phyloP scores from a whole-genome alignment of 352 stramenopile species.

The Globisporangium cylindrosporum region DNA sequence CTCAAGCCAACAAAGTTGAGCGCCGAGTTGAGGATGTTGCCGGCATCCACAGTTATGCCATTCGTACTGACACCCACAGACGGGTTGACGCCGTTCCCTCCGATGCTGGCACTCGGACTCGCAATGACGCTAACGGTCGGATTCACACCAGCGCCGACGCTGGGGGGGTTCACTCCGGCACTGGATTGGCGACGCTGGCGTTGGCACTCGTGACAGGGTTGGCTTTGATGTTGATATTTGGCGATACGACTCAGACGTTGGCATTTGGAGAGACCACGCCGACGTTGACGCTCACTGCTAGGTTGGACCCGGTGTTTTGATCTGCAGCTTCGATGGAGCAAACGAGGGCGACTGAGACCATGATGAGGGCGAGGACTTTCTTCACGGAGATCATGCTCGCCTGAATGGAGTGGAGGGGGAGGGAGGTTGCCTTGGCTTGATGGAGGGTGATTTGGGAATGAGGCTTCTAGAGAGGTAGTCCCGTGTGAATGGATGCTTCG shows the following conservation, averaged over 20 bases:
- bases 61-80: neutral
- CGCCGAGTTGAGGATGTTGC: constrained; percentile 1
- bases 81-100: neutral
- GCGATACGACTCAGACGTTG: neutral
- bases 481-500: neutral
- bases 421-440: neutral
- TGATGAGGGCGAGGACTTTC: neutral
- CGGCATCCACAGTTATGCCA: neutral
- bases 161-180: neutral
- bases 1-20: neutral
- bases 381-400: neutral
- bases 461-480: neutral
- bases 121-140: neutral
- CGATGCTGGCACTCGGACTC: neutral
- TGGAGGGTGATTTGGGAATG: neutral
- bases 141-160: neutral
- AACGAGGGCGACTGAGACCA: neutral
- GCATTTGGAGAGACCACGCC: neutral
- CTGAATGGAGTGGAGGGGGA: neutral
- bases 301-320: neutral
- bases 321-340: neutral
- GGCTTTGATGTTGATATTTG: neutral
- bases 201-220: neutral
- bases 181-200: neutral
- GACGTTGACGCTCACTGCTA: neutral